phyloP scores from a whole-genome alignment of 2,329 filamentous ascomycete species.

The Alternaria ventricosa region DNA sequence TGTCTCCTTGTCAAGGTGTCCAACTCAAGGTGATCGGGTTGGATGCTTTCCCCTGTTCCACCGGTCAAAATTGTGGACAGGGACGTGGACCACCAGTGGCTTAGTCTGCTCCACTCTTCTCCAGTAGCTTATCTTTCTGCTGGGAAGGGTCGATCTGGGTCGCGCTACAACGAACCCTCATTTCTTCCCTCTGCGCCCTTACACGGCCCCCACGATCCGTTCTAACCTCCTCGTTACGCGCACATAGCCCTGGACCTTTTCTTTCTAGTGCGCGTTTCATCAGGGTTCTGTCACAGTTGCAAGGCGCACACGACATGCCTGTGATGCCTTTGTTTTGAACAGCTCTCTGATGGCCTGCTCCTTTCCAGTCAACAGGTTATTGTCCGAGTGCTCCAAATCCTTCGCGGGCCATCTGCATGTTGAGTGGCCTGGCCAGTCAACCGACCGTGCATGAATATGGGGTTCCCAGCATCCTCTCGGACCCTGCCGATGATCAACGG shows the following conservation, averaged over 20 bases:
- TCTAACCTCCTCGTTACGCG: constrained; percentile 3
- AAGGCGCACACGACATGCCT: neutral
- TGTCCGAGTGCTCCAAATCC: neutral
- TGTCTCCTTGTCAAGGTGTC: constrained; percentile 5
- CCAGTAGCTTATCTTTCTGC: constrained; percentile 21
- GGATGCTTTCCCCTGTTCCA: constrained; percentile 5
- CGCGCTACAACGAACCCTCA: constrained; percentile 21
- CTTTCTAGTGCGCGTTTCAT: constrained; percentile 6
- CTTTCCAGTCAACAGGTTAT: neutral
- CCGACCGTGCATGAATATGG: constrained; percentile 9
- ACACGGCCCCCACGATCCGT: constrained; percentile 16
- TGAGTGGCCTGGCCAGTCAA: neutral
- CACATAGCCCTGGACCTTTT: neutral
- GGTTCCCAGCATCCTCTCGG: constrained; percentile 3
- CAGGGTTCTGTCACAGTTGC: neutral
- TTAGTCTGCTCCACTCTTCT: constrained; percentile 15
- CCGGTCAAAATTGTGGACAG: constrained; percentile 5
- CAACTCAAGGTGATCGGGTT: neutral
- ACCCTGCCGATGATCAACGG: constrained; percentile 15
- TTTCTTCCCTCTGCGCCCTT: constrained; percentile 16
- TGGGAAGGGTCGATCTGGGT: constrained; percentile 20
- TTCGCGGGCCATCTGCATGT: neutral
- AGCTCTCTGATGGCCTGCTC: neutral
- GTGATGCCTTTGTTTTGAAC: neutral
- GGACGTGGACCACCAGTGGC: constrained; percentile 5